A percentile compares a stretch with the other conserved stretches of the same genome.
Conservation (phyloP, 2,329 filamentous ascomycete species). For the Ciborinia camelliae region DNA sequence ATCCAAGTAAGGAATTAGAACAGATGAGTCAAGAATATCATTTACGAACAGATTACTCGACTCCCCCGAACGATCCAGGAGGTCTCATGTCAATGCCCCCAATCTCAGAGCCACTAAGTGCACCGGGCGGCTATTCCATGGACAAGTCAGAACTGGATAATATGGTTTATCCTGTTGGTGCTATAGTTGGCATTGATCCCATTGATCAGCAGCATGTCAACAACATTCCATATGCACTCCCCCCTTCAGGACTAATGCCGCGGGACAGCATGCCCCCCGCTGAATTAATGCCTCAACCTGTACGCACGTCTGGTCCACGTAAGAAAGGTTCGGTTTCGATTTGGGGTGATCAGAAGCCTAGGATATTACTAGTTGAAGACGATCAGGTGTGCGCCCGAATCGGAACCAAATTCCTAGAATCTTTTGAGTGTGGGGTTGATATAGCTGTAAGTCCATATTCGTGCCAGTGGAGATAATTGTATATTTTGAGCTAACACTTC, state of each 20-base stretch:
- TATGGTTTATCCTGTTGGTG: constrained; percentile 86
- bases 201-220: constrained; percentile 92
- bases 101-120: constrained; percentile 44
- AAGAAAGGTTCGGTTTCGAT: constrained; percentile 45
- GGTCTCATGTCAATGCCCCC: constrained; percentile 36
- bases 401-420: constrained; percentile 63
- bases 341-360: constrained; percentile 64
- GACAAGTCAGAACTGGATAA: constrained; percentile 57
- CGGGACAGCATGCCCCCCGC: constrained; percentile 48
- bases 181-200: constrained; percentile 88
- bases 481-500: constrained; percentile 23
- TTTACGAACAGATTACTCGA: constrained; percentile 35
- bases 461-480: not conserved
- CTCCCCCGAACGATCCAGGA: constrained; percentile 35
- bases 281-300: constrained; percentile 45
- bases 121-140: constrained; percentile 41
- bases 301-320: constrained; percentile 40
- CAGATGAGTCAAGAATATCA: constrained; percentile 50
- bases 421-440: constrained; percentile 65
- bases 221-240: constrained; percentile 85
- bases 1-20: constrained; percentile 63
- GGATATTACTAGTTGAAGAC: constrained; percentile 87
- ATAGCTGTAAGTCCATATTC: constrained; percentile 55
- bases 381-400: constrained; percentile 66
- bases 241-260: constrained; percentile 41